These are phyloP conservation scores for Colletotrichum sp. DNA, from an alignment of 2,329 filamentous ascomycete species.

Conservation along the genomic window DNA sequence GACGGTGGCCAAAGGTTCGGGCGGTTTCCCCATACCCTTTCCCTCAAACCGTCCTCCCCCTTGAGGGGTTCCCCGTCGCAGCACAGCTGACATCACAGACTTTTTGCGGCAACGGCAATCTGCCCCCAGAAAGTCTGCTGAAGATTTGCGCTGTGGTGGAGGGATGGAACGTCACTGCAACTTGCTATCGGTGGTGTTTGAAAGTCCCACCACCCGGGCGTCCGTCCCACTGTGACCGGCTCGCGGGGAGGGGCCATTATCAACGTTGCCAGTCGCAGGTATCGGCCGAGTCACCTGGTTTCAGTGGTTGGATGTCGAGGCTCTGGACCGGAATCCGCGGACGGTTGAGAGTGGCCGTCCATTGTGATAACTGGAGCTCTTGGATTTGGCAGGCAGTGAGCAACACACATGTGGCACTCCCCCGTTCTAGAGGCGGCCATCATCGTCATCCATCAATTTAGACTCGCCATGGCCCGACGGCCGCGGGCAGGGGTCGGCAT, in stretches of 20 bases:
- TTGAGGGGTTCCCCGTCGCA: background rate
- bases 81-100: constrained; percentile 21
- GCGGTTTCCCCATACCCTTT: background rate
- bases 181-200: constrained; percentile 15
- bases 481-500: constrained; percentile 7
- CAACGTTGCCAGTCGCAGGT: constrained; percentile 17
- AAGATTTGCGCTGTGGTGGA: constrained; percentile 13
- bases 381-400: background rate
- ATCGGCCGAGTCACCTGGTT: constrained; percentile 12
- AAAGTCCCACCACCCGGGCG: constrained; percentile 1
- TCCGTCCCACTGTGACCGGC: constrained; percentile 4
- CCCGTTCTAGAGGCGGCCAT: background rate
- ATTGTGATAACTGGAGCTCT: background rate
- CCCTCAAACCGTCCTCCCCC: background rate
- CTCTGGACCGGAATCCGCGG: background rate
- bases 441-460: constrained; percentile 6
- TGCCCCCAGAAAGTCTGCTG: constrained; percentile 3
- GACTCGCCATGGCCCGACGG: background rate
- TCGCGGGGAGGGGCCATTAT: constrained; percentile 4
- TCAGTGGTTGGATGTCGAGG: constrained; percentile 1
- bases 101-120: background rate
- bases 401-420: background rate
- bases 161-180: constrained; percentile 23
- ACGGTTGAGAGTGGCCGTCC: background rate
- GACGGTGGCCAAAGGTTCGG: background rate